Evolutionary conservation across 306 rosid species (phyloP), one percentile per base, ranked within the genome.

Genomic region (Quercus mongolica): DNA sequence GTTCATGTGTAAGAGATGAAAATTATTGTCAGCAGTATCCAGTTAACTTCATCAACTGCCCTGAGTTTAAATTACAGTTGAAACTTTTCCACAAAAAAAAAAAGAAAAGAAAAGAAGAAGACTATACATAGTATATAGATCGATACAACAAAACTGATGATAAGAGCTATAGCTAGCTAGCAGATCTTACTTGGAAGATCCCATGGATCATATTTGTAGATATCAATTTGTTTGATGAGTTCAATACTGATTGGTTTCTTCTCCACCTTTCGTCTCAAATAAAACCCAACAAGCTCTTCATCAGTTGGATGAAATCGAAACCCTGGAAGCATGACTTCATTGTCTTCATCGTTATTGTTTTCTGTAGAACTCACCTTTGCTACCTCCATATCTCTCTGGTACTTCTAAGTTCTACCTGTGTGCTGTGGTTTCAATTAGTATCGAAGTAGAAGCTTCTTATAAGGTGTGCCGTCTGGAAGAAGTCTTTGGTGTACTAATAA

Each of bases 151-250:
- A 10, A 71, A 46, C 38, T 52, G 35, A 73, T 71, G 11, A 41
- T 49, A 12, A 49, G 54, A 12, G 54, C 17, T 49, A 49, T 11
- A 49, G 54, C 54, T 49, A 49, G 54, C 54, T 49, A 75, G 21
- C 1, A 71, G 65, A 64, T 69, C 89, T 75, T 92, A 94, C 98
- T 91, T 86, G 98, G 97, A 84, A 94, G 94, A 87, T 94, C 98
- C 98, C 98, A 94, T 5, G 98, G 98, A 87, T 94, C 97, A 28
- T 92, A 91, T 82, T 91, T 92, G 87, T 94, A 94, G 79, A 94
- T 92, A 56, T 94, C 97, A 81, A 92, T 80, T 83, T 94, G 95
- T 81, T 91, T 92, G 94, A 94, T 94, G 77, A 94, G 82, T 69
- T 94, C 97, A 31, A 91, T 90, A 23, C 85, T 30, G 30, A 88